These are phyloP conservation scores for Silene conica DNA, from an alignment of 148 eudicot genomes.

Conservation along the genomic window DNA sequence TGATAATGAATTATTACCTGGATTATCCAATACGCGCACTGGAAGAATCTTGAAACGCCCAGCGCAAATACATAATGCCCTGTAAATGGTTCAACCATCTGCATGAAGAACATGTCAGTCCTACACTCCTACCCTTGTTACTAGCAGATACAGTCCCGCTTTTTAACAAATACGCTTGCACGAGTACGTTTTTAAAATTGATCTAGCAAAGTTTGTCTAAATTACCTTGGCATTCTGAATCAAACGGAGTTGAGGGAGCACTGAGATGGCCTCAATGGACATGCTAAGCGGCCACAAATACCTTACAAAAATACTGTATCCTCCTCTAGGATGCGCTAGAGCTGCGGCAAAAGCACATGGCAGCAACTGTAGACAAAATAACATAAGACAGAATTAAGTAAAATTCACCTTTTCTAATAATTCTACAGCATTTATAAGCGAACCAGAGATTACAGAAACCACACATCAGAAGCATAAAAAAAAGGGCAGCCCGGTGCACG, in stretches of 20 bases:
- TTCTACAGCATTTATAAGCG: too few relatives aligned
- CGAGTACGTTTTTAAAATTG: not conserved
- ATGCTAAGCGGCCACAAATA: conserved; percentile 61
- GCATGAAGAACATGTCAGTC: conserved; percentile 12
- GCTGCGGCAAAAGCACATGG: conserved; percentile 53
- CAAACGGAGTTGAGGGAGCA: conserved; percentile 77
- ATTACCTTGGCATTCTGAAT: conserved; percentile 86
- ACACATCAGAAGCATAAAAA: too few relatives aligned
- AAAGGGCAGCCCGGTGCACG: too few relatives aligned
- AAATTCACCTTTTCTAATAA: too few relatives aligned
- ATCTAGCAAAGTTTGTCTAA: not conserved
- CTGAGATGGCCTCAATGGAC: conserved; percentile 65
- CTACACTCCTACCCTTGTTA: too few relatives aligned
- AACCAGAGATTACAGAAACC: too few relatives aligned
- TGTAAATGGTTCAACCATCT: conserved; percentile 83
- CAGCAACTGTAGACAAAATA: conserved; percentile 34
- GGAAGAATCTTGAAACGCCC: conserved; percentile 72
- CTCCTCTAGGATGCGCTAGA: conserved; percentile 44
- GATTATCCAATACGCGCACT: conserved; percentile 79
- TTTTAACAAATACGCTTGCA: too few relatives aligned
- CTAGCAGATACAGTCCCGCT: not conserved
- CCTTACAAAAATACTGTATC: conserved; percentile 19
- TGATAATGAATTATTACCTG: conserved; percentile 32
- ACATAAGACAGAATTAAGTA: not conserved
- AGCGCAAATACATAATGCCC: conserved; percentile 80